A percentile compares a stretch with the other conserved stretches of the same genome.
These are phyloP conservation scores for Reticulascus tulasneorum DNA, from an alignment of 2,329 filamentous ascomycete species.

Conservation along the genomic window DNA sequence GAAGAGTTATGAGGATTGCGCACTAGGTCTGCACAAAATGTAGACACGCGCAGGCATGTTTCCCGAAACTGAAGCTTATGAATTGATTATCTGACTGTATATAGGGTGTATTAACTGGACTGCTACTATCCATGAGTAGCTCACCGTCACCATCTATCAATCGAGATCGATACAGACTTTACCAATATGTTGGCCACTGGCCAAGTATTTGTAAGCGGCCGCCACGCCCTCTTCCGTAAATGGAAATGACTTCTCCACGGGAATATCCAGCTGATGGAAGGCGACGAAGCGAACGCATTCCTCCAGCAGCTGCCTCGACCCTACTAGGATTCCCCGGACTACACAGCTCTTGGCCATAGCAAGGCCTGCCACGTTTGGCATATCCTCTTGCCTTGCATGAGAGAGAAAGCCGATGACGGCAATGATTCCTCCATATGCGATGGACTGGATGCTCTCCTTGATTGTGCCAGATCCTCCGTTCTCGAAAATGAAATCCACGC, in stretches of 20 bases:
- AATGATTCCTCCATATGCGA: constrained; percentile 41
- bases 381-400: constrained; percentile 17
- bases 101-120: too few species aligned
- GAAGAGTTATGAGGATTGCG: too few species aligned
- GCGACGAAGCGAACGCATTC: constrained; percentile 26
- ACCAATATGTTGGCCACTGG: constrained; percentile 25
- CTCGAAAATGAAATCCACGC: constrained; percentile 38
- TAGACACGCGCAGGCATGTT: too few species aligned
- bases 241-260: constrained; percentile 29
- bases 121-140: too few species aligned
- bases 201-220: constrained; percentile 3
- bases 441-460: constrained; percentile 38
- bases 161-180: constrained; percentile 29
- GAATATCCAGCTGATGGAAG: constrained; percentile 18
- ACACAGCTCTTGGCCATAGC: constrained; percentile 24
- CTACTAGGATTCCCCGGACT: constrained; percentile 30
- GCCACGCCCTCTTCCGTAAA: constrained; percentile 24
- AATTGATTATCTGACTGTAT: too few species aligned
- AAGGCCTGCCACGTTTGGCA: constrained; percentile 25
- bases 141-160: too few species aligned
- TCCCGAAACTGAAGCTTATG: too few species aligned
- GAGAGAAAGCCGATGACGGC: constrained; percentile 39
- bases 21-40: too few species aligned
- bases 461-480: constrained; percentile 36
- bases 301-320: constrained; percentile 29